Evolutionary conservation across 2,329 filamentous ascomycete species (phyloP), one percentile per base, ranked within the genome.

Genomic region (Xylaria sp.): DNA sequence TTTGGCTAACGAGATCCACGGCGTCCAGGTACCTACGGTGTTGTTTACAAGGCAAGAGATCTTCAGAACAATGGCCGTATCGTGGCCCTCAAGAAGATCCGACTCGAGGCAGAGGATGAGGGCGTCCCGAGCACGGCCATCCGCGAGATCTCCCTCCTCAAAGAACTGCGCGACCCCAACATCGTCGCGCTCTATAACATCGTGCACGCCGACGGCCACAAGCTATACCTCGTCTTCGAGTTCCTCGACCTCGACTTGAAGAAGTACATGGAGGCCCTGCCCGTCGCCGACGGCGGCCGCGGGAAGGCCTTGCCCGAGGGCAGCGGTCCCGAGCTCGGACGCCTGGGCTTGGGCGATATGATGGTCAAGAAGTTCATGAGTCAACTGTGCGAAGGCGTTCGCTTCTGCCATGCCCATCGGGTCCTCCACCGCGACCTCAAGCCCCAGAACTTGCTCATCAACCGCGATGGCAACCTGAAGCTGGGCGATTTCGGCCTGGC

Each of bases 281-380:
- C 94, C 3, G 90, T 95, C 67, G 91, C 87, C 77, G 92, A 97
- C 77, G 94, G 94, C 74, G 94, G 94, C 49, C 90, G 94, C 68
- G 94, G 93, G 76, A 96, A 94, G 83, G 88, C 93, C 51, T 85
- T 97, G 60, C 94, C 94, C 9, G 92, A 95, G 74, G 93, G 92
- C 58, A 88, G 91, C 55, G 88, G 87, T 25, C 79, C 88, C 60
- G 86, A 88, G 64, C 82, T 93, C 64, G 85, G 88, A 78, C 85
- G 88, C 69, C 84, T 96, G 75, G 92, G 92, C 5, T 84, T 97
- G 67, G 92, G 91, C 66, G 89, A 92, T 61, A 87, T 87, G 64
- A 94, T 97, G 86, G 89, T 97, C 75, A 95, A 95, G 84, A 95
- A 94, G 82, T 97, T 97, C 83, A 97, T 97, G 91, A 89, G 88